Conservation (phyloP, 1,284 basidiomycete genomes). For the Ustilago crameri region DNA sequence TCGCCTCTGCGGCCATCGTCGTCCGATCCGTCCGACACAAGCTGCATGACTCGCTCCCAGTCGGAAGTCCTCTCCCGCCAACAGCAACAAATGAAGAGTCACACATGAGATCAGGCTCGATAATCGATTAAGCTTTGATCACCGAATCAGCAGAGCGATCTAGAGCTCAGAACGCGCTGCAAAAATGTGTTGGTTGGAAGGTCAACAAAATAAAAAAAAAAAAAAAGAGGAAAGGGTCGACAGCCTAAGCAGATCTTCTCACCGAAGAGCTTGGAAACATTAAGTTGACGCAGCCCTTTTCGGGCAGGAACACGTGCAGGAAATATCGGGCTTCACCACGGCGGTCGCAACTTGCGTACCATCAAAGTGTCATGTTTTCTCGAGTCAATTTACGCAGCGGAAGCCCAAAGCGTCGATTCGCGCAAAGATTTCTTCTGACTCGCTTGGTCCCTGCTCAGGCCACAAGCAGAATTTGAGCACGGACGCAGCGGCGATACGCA, state of each 20-base stretch:
- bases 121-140: slow-evolving; percentile 32
- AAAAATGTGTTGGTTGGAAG: no score
- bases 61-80: slow-evolving; percentile 6
- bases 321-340: neutral
- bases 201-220: neutral
- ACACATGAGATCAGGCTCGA: slow-evolving; percentile 9
- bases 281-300: slow-evolving; percentile 17
- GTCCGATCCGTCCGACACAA: slow-evolving; percentile 21
- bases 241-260: slow-evolving; percentile 14
- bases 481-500: neutral
- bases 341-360: neutral
- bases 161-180: neutral
- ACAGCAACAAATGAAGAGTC: neutral
- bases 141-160: slow-evolving; percentile 13
- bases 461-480: neutral
- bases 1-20: slow-evolving; percentile 17
- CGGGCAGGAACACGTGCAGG: neutral
- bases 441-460: slow-evolving; percentile 18
- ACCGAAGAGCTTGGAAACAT: slow-evolving; percentile 20
- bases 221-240: slow-evolving; percentile 2
- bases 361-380: neutral
- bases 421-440: slow-evolving; percentile 3
- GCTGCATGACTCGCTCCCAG: slow-evolving; percentile 8
- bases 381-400: no score
- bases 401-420: slow-evolving; percentile 4